phyloP scores from a whole-genome alignment of 228 moss, liverwort and hornwort genomes.

The Sphagnum magellanicum region DNA sequence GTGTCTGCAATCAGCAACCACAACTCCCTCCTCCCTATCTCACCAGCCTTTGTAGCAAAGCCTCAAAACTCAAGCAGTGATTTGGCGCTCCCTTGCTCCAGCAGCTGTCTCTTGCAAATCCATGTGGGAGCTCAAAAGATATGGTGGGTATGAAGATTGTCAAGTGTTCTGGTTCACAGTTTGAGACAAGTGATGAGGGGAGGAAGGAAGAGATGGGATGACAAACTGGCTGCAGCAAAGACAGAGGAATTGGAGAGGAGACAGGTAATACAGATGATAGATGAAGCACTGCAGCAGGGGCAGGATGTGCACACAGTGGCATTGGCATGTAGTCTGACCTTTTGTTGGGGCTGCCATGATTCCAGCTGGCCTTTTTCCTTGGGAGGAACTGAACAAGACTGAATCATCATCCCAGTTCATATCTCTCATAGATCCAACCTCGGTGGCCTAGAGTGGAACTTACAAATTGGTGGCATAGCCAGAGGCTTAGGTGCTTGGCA shows the following conservation, averaged over 20 bases:
- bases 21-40: too few species aligned
- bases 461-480: conserved; percentile 52
- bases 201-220: conserved; percentile 29
- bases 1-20: too few species aligned
- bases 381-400: conserved; percentile 89
- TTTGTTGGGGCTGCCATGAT: conserved; percentile 81
- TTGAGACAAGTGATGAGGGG: conserved; percentile 23
- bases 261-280: conserved; percentile 56
- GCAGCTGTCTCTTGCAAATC: too few species aligned
- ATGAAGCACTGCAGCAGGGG: conserved; percentile 45
- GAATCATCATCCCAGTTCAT: conserved; percentile 60
- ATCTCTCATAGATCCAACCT: conserved; percentile 80
- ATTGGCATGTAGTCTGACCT: conserved; percentile 57
- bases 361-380: conserved; percentile 36
- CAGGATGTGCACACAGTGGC: conserved; percentile 71
- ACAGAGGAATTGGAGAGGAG: conserved; percentile 28
- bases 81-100: too few species aligned
- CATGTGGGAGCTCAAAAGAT: too few species aligned
- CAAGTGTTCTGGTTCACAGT: too few species aligned
- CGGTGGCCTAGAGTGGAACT: conserved; percentile 55
- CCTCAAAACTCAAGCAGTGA: too few species aligned
- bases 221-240: conserved; percentile 27
- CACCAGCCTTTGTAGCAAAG: too few species aligned
- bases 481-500: conserved; percentile 65
- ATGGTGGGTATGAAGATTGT: too few species aligned